Base-by-base conservation (phyloP, 2,329 filamentous ascomycete species). In the Emmonsiellopsis sp. region DNA sequence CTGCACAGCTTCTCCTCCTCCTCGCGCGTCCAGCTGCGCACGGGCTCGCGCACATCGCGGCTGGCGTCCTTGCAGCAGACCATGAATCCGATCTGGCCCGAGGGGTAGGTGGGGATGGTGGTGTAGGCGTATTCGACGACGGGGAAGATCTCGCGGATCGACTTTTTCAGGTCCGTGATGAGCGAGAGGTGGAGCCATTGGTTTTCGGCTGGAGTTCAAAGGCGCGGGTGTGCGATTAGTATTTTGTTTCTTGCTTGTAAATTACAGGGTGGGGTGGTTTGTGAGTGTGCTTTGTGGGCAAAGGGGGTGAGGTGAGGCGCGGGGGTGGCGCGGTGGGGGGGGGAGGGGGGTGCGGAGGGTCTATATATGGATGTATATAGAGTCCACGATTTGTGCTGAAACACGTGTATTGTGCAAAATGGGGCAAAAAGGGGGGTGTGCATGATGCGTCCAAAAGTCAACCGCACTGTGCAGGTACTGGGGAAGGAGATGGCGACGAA, bases 71-170 rank as follows among this genome's bases (percentile, higher is more conserved):
- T 97, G 85, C 81, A 88, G 85, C 93, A 97, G 69, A 98, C 88
- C 91, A 98, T 96, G 85, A 98, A 98, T 70, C 93, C 93, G 68
- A 98, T 98, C 79, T 98, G 93, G 70, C 93, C 93, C 54, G 89
- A 95, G 61, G 93, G 93, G 80, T 98, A 98, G 69, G 93, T 98
- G 56, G 93, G 93, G 74, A 98, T 98, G 66, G 92, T 97, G 68
- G 74, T 97, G 83, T 96, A 98, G 65, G 88, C 93, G 77, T 97
- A 98, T 78, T 98, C 93, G 72, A 87, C 93, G 58, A 88, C 88
- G 60, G 93, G 91, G 85, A 98, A 98, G 73, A 98, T 88, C 74
- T 93, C 86, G 73, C 86, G 86, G 86, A 92, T 96, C 69, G 90
- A 83, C 81, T 95, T 91, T 84, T 95, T 95, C 68, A 98, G 86